Evolutionary conservation across 306 rosid species (phyloP), one percentile per base, ranked within the genome.

Genomic region (Quercus bicolor): DNA sequence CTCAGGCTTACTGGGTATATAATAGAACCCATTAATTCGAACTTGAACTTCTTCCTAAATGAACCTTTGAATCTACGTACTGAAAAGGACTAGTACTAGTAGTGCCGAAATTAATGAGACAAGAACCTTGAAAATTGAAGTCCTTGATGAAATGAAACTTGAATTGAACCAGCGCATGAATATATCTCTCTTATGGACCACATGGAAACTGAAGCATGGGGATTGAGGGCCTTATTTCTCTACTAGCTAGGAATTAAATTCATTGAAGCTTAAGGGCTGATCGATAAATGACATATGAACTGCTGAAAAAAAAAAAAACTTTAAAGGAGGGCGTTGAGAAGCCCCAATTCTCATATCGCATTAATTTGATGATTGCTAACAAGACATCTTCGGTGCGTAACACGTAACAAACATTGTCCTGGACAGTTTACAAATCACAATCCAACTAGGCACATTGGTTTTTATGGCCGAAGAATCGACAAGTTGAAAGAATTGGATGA

Each of bases 241-340:
- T 68, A 23, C 68, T 56, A 20, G 23, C 72, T 56, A 20, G 23
- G 48, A 80, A 19, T 31, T 77, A 13, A 18, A 33, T 64, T 19
- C 79, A 53, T 12, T 12, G 53, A 45, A 4, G 43, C 43, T 37
- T 37, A 6, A 37, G 43, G 15, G 16, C 53, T 45, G 16, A 45
- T 45, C 13, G 15, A 45, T 45, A 12, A 37, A 37, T 45, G 52
- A 45, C 52, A 80, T 77, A 51, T 16, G 74, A 74, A 64, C 72
- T 70, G 40, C 70, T 79, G 83, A 10, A 23, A 48, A 78, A 75
- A 48, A 78, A 75, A 24, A 56, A 20, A 9, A 6, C 12, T 23
- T 81, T 79, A 45, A 87, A 75, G 82, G 75, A 73, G 33, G 52
- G 48, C 16, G 74, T 76, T 81, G 52, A 72, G 62, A 29, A 75